Percentiles rank a stretch among this genome's conserved stretches.
phyloP scores from a whole-genome alignment of 2,329 filamentous ascomycete species.

The Ascochyta koolunga region DNA sequence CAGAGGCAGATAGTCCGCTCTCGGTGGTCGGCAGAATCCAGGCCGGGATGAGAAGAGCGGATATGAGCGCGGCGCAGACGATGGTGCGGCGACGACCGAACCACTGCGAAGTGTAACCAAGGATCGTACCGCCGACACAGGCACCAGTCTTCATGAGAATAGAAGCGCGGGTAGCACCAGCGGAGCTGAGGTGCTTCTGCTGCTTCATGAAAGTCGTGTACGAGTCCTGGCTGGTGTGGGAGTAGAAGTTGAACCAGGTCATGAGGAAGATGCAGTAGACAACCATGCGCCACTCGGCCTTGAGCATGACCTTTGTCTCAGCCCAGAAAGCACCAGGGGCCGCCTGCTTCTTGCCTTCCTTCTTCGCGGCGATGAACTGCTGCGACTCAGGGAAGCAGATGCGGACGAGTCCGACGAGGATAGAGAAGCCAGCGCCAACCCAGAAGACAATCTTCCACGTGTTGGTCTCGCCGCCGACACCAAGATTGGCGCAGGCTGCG shows the following conservation, averaged over 20 bases:
- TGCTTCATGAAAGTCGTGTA: conserved; percentile 82
- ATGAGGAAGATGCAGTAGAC: conserved; percentile 79
- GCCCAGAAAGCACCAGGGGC: conserved; percentile 65
- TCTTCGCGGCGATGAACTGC: conserved; percentile 75
- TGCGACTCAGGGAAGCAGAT: conserved; percentile 74
- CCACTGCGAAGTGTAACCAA: conserved; percentile 77
- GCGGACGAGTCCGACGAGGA: conserved; percentile 70
- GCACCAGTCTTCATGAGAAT: conserved; percentile 82
- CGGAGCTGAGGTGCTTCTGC: conserved; percentile 71
- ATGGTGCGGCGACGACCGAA: conserved; percentile 75
- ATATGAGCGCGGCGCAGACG: conserved; percentile 64
- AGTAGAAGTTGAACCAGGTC: conserved; percentile 70
- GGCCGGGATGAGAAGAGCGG: conserved; percentile 68
- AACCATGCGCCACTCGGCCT: conserved; percentile 75
- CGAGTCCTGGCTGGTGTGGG: conserved; percentile 79
- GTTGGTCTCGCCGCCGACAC: conserved; percentile 67
- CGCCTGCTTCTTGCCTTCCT: conserved; percentile 59
- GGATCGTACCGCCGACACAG: conserved; percentile 73
- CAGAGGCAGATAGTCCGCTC: conserved; percentile 64
- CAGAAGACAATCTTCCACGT: conserved; percentile 80
- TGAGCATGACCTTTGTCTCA: conserved; percentile 72
- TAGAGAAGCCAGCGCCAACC: conserved; percentile 71
- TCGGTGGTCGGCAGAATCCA: conserved; percentile 72
- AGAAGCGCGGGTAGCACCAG: conserved; percentile 71
- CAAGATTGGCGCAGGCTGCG: conserved; percentile 76